Percentiles rank a stretch among this genome's conserved stretches.
Conservation (phyloP, 2,329 filamentous ascomycete genomes). For the Fusarium cicatricum region DNA sequence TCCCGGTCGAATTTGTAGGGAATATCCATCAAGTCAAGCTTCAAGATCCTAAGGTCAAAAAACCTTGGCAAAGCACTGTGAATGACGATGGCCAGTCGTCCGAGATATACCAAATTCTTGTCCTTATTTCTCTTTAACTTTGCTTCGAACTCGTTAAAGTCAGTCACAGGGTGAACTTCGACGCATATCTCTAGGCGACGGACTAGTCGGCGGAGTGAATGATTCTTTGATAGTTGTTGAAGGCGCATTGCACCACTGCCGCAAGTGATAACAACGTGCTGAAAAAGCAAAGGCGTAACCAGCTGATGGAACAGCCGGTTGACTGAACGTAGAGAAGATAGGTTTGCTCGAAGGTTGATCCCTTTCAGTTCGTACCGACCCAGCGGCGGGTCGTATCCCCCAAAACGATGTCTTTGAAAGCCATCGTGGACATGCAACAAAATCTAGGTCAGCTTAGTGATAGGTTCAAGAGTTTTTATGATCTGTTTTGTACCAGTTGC, state of each 20-base stretch:
- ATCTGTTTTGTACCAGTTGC: background rate
- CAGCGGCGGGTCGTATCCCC: background rate
- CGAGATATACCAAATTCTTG: constrained; percentile 1
- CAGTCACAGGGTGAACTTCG: background rate
- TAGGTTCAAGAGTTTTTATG: too few species aligned
- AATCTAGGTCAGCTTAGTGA: background rate
- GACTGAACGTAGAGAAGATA: constrained; percentile 4
- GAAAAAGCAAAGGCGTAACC: constrained; percentile 5
- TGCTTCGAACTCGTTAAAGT: background rate
- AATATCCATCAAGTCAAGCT: constrained; percentile 4
- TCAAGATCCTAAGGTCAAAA: background rate
- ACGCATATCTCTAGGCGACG: constrained; percentile 11
- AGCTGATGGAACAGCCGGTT: constrained; percentile 3
- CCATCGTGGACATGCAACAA: constrained; percentile 2
- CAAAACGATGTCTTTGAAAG: background rate
- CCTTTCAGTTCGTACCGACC: constrained; percentile 9
- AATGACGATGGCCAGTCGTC: constrained; percentile 5
- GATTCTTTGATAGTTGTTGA: constrained; percentile 1
- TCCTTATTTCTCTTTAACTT: background rate
- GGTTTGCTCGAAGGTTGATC: background rate
- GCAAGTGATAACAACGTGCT: constrained; percentile 4
- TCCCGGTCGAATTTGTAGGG: background rate
- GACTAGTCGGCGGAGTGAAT: constrained; percentile 8
- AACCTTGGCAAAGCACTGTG: constrained; percentile 7
- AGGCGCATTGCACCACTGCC: background rate